Evolutionary conservation across 495 filamentous ascomycete species (phyloP).

Genomic region (Monascus purpureus): DNA sequence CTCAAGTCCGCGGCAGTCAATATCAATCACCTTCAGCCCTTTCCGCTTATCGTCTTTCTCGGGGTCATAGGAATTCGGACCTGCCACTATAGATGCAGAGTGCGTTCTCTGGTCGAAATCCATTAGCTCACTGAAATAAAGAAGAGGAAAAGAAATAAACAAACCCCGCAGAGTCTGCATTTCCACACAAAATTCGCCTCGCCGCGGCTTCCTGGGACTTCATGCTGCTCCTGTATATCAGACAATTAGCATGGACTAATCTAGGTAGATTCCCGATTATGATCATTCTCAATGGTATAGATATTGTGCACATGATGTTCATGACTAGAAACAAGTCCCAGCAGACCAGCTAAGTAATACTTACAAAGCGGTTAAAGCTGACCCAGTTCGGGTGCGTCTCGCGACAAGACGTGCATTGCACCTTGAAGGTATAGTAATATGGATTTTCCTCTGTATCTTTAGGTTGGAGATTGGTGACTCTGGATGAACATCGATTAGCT

Average conservation of each 20-base stretch:
- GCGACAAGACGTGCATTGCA: conserved; percentile 89
- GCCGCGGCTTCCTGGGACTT: conserved; percentile 78
- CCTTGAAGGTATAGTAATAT: conserved; percentile 93
- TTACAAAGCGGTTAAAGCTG: conserved; percentile 76
- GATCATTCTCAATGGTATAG: too few species aligned
- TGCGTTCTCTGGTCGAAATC: conserved; percentile 39
- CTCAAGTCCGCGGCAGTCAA: conserved; percentile 90
- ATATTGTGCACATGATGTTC: too few species aligned
- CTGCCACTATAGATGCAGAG: conserved; percentile 53
- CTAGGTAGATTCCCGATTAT: too few species aligned
- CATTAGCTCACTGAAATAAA: background rate
- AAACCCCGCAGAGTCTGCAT: conserved; percentile 81
- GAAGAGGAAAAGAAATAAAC: conserved; percentile 5
- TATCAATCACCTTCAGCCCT: conserved; percentile 62
- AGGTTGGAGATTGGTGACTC: conserved; percentile 79
- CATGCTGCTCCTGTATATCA: conserved; percentile 55
- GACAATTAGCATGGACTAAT: background rate
- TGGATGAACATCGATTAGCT: conserved; percentile 18
- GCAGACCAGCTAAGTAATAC: conserved; percentile 13
- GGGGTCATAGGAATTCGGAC: conserved; percentile 52
- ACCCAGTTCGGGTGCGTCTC: conserved; percentile 84
- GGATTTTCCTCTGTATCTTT: conserved; percentile 64
- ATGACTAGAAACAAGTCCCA: too few species aligned
- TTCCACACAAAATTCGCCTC: conserved; percentile 98
- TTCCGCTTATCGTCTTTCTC: conserved; percentile 47